Conservation (phyloP, 2,329 filamentous ascomycete genomes). For the Neonectria sp. region DNA sequence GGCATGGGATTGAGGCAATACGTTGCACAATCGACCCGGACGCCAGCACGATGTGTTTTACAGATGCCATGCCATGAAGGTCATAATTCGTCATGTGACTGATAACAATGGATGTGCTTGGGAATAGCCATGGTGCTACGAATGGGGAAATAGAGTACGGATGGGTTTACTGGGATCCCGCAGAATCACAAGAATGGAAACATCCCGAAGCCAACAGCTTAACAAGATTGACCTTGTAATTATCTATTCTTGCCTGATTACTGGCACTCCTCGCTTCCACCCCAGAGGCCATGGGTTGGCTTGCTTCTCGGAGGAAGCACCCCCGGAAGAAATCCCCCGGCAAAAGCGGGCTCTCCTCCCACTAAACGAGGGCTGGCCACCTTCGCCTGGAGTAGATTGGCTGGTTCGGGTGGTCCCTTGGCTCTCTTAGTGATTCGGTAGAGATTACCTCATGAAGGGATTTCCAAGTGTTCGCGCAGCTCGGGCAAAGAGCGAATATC, state of each 20-base stretch:
- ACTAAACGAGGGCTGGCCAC: conserved; percentile 18
- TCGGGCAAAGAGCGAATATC: neutral
- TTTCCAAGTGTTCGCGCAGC: conserved; percentile 7
- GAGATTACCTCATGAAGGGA: neutral
- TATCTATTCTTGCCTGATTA: too few species aligned
- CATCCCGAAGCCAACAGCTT: neutral
- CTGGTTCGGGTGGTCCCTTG: conserved; percentile 4
- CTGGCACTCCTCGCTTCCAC: too few species aligned
- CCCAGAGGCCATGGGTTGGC: neutral
- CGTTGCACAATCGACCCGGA: conserved; percentile 14
- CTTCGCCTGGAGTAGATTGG: neutral
- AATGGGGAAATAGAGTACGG: conserved; percentile 20
- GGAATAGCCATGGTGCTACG: conserved; percentile 16
- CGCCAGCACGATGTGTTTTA: neutral
- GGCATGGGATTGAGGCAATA: conserved; percentile 8
- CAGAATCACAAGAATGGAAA: neutral
- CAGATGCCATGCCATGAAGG: neutral
- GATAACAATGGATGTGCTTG: neutral
- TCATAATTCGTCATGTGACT: neutral
- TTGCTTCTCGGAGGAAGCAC: neutral
- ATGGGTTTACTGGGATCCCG: conserved; percentile 8
- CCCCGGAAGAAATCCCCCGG: conserved; percentile 40
- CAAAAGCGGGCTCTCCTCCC: conserved; percentile 39
- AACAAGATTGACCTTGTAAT: neutral
- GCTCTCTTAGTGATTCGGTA: conserved; percentile 1